phyloP scores from a whole-genome alignment of 331 rosid genomes.

The Malus hybrid region DNA sequence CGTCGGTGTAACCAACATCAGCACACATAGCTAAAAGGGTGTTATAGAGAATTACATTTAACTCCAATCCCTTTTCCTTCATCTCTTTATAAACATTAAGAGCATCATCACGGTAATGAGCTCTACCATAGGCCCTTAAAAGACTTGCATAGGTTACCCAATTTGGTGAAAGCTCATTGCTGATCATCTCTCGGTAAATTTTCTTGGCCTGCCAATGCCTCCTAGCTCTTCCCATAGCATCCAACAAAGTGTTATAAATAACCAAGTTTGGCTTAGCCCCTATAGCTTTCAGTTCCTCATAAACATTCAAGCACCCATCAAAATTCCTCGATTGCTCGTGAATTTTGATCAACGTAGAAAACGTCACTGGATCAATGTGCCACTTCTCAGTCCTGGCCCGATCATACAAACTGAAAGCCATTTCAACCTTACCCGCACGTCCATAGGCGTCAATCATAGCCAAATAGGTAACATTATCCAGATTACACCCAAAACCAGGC shows the following conservation, averaged over 20 bases:
- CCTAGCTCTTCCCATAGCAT: conserved; percentile 73
- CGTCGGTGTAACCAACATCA: conserved; percentile 52
- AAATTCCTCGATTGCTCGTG: conserved; percentile 49
- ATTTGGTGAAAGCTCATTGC: conserved; percentile 47
- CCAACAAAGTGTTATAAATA: conserved; percentile 53
- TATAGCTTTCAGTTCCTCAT: conserved; percentile 73
- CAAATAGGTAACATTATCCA: conserved; percentile 48
- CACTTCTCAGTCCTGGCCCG: conserved; percentile 68
- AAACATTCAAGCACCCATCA: conserved; percentile 70
- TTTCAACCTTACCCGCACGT: conserved; percentile 43
- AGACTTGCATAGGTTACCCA: conserved; percentile 56
- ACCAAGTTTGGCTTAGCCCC: conserved; percentile 56
- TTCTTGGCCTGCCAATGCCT: conserved; percentile 62
- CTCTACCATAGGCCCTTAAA: conserved; percentile 56
- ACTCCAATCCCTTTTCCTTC: conserved; percentile 54
- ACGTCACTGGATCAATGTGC: conserved; percentile 26
- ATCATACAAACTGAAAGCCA: conserved; percentile 68
- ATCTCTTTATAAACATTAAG: conserved; percentile 62
- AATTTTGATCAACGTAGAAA: conserved; percentile 68
- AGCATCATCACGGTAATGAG: conserved; percentile 50
- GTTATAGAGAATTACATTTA: conserved; percentile 50
- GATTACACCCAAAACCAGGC: conserved; percentile 54
- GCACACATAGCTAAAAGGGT: conserved; percentile 68
- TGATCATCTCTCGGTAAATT: conserved; percentile 61
- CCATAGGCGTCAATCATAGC: conserved; percentile 72